These are phyloP conservation scores for Termitomyces sp. DNA, from an alignment of 768 basidiomycete genomes.

Conservation along the genomic window DNA sequence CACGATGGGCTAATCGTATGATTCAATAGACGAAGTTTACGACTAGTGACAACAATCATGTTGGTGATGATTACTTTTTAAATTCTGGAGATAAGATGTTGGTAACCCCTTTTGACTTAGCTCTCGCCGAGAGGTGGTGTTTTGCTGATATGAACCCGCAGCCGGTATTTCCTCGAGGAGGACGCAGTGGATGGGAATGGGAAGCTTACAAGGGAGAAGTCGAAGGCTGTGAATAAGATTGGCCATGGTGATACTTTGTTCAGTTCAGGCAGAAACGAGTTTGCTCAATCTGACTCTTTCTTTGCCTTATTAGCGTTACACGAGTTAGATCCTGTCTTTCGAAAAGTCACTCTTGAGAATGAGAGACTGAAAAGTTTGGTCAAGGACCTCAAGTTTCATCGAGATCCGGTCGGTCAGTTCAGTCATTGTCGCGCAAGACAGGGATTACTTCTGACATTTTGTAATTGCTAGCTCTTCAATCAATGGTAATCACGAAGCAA, in stretches of 20 bases:
- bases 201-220: slow-evolving; percentile 64
- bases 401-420: slow-evolving; percentile 71
- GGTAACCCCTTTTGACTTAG: slow-evolving; percentile 7
- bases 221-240: slow-evolving; percentile 91
- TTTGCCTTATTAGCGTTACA: slow-evolving; percentile 60
- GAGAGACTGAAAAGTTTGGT: slow-evolving; percentile 63
- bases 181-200: slow-evolving; percentile 71
- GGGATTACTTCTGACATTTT: not conserved
- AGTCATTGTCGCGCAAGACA: not conserved
- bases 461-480: slow-evolving; percentile 62
- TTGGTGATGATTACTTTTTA: slow-evolving; percentile 93
- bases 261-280: not conserved
- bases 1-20: not conserved
- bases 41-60: slow-evolving; percentile 68
- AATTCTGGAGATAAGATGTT: slow-evolving; percentile 88
- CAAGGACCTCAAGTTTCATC: slow-evolving; percentile 75
- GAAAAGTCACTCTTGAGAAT: slow-evolving; percentile 77
- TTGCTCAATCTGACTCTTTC: not conserved
- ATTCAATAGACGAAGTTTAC: slow-evolving; percentile 78
- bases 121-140: not conserved
- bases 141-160: slow-evolving; percentile 12
- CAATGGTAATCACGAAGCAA: slow-evolving; percentile 96
- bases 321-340: slow-evolving; percentile 78
- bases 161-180: slow-evolving; percentile 88
- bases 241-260: slow-evolving; percentile 69